Evolutionary conservation across 1,284 basidiomycete species (phyloP), one percentile per base, ranked within the genome.

Genomic region (Rhodotorula sp.): DNA sequence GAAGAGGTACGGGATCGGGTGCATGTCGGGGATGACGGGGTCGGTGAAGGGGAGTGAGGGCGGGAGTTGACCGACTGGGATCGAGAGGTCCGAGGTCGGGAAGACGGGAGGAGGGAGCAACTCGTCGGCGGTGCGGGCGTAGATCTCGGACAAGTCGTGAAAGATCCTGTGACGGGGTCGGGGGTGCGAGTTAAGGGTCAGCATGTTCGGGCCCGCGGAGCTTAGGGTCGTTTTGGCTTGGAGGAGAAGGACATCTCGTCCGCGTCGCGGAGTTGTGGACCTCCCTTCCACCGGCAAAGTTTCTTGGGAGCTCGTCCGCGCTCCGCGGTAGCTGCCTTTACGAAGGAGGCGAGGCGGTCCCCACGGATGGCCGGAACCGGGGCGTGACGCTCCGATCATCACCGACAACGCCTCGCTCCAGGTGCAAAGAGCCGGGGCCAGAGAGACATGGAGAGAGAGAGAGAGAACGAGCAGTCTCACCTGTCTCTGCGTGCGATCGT

Each of bases 1-100:
- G 59, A 84, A 79, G 49, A 84, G 80, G 76, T 84, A 84, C 26
- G 82, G 82, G 6, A 82, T 82, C 0, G 84, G 83, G 12, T 83
- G 82, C 70, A 76, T 65, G 67, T 74, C 72, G 60, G 75, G 75
- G 62, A 75, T 68, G 67, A 74, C 71, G 65, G 75, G 66, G 71
- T 73, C 69, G 62, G 76, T 74, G 61, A 68, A 72, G 55, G 77
- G 60, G 61, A 77, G 67, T 45, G 76, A 70, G 47, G 73, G 71
- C 21, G 74, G 66, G 34, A 77, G 70, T 60, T 73, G 70, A 34
- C 70, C 70, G 63, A 75, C 70, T 56, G 75, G 64, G 60, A 70
- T 65, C 66, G 70, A 54, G 26, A 73, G 66, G 72, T 76, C 69
- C 21, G 69, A 67, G 31, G 67, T 66, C 26, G 74, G 71, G 66